Evolutionary conservation across 257 asterid species (phyloP).

Genomic region (Fraxinus excelsior): DNA sequence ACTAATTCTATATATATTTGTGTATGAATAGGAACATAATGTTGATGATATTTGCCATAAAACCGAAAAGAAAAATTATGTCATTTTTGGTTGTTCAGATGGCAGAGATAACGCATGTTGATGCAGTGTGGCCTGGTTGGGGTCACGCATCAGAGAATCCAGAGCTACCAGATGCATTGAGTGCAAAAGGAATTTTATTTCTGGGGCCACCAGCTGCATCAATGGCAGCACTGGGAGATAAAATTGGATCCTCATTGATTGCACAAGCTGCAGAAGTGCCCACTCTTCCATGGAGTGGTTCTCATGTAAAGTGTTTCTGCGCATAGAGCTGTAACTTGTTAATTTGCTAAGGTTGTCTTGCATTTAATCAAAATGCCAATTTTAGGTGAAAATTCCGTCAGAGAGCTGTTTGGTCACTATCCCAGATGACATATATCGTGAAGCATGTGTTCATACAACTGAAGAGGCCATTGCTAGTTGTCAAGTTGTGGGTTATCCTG

Average conservation of each 20-base stretch:
- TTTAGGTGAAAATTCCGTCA: slow-evolving; percentile 79
- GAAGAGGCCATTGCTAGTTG: slow-evolving; percentile 98
- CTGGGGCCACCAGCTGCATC: slow-evolving; percentile 92
- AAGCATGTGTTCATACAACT: slow-evolving; percentile 92
- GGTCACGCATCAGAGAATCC: slow-evolving; percentile 99
- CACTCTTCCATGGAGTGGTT: slow-evolving; percentile 99
- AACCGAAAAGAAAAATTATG: slow-evolving; percentile 6
- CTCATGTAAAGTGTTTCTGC: slow-evolving; percentile 63
- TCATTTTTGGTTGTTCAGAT: slow-evolving; percentile 50
- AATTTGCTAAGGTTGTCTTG: slow-evolving; percentile 14
- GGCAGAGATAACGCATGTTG: slow-evolving; percentile 97
- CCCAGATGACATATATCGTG: slow-evolving; percentile 71
- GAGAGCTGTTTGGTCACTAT: slow-evolving; percentile 78
- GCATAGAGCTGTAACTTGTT: slow-evolving; percentile 20
- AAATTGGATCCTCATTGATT: slow-evolving; percentile 94
- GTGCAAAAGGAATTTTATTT: slow-evolving; percentile 79
- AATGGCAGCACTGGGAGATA: slow-evolving; percentile 98
- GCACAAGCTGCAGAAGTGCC: slow-evolving; percentile 99
- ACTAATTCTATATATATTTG: background rate
- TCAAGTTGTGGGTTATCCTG: slow-evolving; percentile 97
- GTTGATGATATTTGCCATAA: slow-evolving; percentile 12
- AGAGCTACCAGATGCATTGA: slow-evolving; percentile 90
- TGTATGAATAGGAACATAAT: background rate
- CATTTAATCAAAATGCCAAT: slow-evolving; percentile 22
- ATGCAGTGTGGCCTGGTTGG: slow-evolving; percentile 99